Conservation (phyloP, 2,329 filamentous ascomycete genomes). For the Bipolaris gigantea region DNA sequence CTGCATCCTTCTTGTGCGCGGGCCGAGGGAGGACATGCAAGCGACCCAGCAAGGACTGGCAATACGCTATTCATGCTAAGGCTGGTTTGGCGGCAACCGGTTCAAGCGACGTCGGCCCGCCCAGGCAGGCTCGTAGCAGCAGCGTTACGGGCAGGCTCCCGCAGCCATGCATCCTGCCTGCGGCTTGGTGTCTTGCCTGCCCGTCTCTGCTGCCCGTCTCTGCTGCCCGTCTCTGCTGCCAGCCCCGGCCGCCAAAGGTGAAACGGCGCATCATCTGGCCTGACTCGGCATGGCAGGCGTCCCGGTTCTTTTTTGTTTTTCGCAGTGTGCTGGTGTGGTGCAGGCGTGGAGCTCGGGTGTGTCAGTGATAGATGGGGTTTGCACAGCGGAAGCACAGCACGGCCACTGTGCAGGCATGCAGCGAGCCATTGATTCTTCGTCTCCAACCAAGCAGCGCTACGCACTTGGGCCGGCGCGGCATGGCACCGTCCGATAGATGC, state of each 20-base stretch:
- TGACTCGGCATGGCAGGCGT: no score
- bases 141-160: neutral
- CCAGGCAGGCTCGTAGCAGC: constrained; percentile 5
- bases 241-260: no score
- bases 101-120: constrained; percentile 16
- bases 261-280: no score
- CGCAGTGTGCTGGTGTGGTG: constrained; percentile 13
- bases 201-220: no score
- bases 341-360: constrained; percentile 8
- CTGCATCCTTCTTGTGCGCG: constrained; percentile 12
- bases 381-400: constrained; percentile 29
- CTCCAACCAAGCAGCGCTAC: constrained; percentile 8
- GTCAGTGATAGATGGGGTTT: constrained; percentile 27
- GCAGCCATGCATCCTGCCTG: neutral
- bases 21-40: constrained; percentile 10
- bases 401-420: constrained; percentile 16
- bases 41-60: constrained; percentile 5
- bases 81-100: constrained; percentile 11
- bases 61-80: constrained; percentile 5
- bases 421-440: constrained; percentile 4
- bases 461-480: constrained; percentile 20
- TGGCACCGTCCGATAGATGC: constrained; percentile 24
- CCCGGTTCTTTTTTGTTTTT: no score
- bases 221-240: no score
- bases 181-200: neutral